A percentile compares a stretch with the other conserved stretches of the same genome.
These are phyloP conservation scores for Imleria badia DNA, from an alignment of 768 basidiomycete species.

Conservation along the genomic window DNA sequence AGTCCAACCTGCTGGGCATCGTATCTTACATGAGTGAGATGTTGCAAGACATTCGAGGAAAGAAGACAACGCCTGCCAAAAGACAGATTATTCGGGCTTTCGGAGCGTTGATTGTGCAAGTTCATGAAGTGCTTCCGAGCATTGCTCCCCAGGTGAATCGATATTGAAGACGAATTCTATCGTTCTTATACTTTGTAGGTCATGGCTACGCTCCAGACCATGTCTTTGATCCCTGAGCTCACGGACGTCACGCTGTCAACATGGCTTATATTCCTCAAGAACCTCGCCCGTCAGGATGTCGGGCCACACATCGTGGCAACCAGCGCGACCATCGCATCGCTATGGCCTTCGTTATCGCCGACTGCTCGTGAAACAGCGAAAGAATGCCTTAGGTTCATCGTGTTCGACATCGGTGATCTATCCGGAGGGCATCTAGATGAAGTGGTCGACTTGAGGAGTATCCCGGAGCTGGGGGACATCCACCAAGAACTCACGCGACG, in stretches of 20 bases:
- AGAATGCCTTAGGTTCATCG: constrained; percentile 64
- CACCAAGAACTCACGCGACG: constrained; percentile 42
- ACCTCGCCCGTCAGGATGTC: constrained; percentile 65
- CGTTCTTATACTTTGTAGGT: constrained; percentile 51
- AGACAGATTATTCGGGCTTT: constrained; percentile 77
- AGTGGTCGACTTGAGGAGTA: constrained; percentile 71
- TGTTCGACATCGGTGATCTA: constrained; percentile 58
- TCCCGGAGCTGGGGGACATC: constrained; percentile 60
- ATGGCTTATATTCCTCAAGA: constrained; percentile 77
- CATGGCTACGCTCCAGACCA: constrained; percentile 94
- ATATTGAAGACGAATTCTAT: constrained; percentile 1
- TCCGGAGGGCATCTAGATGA: constrained; percentile 65
- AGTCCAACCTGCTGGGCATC: constrained; percentile 78
- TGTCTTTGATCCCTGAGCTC: constrained; percentile 72
- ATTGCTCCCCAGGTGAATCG: constrained; percentile 82
- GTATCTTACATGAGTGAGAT: constrained; percentile 84
- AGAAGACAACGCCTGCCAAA: constrained; percentile 67
- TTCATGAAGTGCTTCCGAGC: constrained; percentile 69
- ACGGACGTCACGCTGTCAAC: constrained; percentile 75
- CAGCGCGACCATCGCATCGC: constrained; percentile 76
- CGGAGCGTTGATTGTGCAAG: constrained; percentile 64
- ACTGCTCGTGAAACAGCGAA: constrained; percentile 53
- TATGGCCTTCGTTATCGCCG: constrained; percentile 66
- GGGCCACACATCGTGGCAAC: constrained; percentile 86
- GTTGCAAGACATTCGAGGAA: constrained; percentile 81